Evolutionary conservation across 176 grass and related monocot species (phyloP).

Genomic region (Zoysia japonica): DNA sequence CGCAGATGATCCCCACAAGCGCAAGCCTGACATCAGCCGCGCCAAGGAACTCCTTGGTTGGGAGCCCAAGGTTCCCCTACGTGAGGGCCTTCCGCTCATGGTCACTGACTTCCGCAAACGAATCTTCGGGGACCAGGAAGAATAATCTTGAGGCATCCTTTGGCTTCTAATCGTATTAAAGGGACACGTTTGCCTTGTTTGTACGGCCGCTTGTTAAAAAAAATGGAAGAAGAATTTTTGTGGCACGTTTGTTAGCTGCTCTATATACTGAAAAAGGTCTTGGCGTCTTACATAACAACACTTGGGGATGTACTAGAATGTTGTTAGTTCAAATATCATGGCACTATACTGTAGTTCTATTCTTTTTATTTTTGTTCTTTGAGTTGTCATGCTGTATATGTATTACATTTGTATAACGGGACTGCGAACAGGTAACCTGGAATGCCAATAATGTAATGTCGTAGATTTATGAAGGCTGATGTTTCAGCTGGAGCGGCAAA

Average conservation of each 20-base stretch:
- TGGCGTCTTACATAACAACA: conserved; percentile 25
- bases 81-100: conserved; percentile 77
- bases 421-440: background rate
- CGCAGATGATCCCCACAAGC: conserved; percentile 76
- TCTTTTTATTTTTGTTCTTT: background rate
- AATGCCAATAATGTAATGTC: background rate
- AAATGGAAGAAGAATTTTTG: conserved; percentile 4
- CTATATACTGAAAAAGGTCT: background rate
- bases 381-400: background rate
- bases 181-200: background rate
- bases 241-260: conserved; percentile 22
- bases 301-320: conserved; percentile 2
- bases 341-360: conserved; percentile 8
- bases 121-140: conserved; percentile 61
- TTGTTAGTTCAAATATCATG: conserved; percentile 7
- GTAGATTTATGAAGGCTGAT: background rate
- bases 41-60: conserved; percentile 67
- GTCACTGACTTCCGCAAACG: conserved; percentile 77
- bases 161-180: conserved; percentile 17
- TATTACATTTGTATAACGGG: background rate
- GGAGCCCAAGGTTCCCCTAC: conserved; percentile 79
- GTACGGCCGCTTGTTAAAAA: conserved; percentile 5
- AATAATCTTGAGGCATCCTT: conserved; percentile 1
- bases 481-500: background rate
- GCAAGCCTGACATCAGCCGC: conserved; percentile 72